Evolutionary conservation across 192 early-diverging fungal species (phyloP).

Genomic region (Gryganskiella cystojenkinii): DNA sequence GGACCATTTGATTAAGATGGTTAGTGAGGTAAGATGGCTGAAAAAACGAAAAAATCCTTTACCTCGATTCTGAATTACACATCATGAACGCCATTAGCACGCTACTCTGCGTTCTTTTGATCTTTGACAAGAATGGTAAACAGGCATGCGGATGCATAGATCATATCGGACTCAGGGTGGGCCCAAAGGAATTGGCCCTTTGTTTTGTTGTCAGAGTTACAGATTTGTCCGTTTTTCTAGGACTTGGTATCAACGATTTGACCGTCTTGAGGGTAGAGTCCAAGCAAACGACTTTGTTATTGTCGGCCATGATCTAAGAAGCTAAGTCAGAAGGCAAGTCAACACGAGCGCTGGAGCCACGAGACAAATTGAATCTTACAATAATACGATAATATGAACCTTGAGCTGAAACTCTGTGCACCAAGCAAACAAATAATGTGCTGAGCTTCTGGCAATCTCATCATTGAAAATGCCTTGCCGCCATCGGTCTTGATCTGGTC

Average conservation of each 20-base stretch:
- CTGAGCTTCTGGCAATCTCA: background rate
- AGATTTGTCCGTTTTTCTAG: too few relatives aligned
- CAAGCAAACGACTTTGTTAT: constrained; percentile 11
- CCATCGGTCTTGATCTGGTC: constrained; percentile 12
- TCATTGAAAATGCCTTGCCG: constrained; percentile 22
- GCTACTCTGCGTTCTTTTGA: constrained; percentile 9
- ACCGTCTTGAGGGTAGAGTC: constrained; percentile 22
- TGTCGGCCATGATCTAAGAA: constrained; percentile 11
- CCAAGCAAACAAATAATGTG: constrained; percentile 15
- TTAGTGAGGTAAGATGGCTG: too few relatives aligned
- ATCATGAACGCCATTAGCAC: constrained; percentile 27
- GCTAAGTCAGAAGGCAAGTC: background rate
- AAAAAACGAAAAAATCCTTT: background rate
- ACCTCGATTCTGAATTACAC: constrained; percentile 23
- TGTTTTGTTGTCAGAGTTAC: too few relatives aligned
- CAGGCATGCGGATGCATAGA: constrained; percentile 9
- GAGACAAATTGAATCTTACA: background rate
- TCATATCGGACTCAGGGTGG: background rate
- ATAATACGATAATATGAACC: background rate
- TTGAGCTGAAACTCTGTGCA: constrained; percentile 19
- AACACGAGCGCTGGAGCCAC: too few relatives aligned
- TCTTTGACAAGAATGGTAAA: constrained; percentile 27
- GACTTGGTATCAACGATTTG: constrained; percentile 3
- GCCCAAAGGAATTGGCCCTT: too few relatives aligned
- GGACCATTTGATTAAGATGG: too few relatives aligned